Base-by-base conservation (phyloP, 106 monocot genomes). In the Cymbidium sinense region DNA sequence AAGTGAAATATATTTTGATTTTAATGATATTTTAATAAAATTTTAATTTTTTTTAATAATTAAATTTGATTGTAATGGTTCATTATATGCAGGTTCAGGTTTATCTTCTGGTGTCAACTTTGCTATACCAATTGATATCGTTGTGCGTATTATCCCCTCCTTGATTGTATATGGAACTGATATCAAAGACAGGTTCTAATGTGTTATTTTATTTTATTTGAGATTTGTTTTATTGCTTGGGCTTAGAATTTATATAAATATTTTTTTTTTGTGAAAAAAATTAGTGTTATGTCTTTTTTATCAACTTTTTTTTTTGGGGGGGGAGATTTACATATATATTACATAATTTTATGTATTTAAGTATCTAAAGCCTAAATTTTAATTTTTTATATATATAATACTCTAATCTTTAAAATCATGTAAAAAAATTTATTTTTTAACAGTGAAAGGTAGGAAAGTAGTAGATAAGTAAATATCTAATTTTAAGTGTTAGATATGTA, bases 91-190 rank as follows among this genome's bases (percentile, higher is more conserved):
- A 93, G 95, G 95, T 33, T 74, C 87, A 39, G 95, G 92, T 35
- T 80, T 89, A 18, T 95, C 95, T 44, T 95, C 95, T 33, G 95
- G 95, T 35, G 90, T 95, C 36, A 93, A 95, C 77, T 95, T 95
- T 81, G 92, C 92, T 11, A 90, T 93, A 33, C 95, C 95, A 39
- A 87, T 95, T 47, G 95, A 95, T 79, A 64, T 51, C 47, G 90
- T 93, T 75, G 88, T 87, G 15, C 82, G 75, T n/a, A 88, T 84
- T 23, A 81, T 92, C 28, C 95, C 95, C n/a, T 86, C 88, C 70
- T 73, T 95, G 77, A 95, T 93, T 70, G 86, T 95, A 7, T 84
- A 92, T 83, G 95, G 95, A 74, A 95, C 92, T 44, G 82, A 84
- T 3, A 73, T 79, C 9, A 85, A 43, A 43, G 81, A 95, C 77